Conservation (phyloP, 805 yeast species). For the Candida patagonica region DNA sequence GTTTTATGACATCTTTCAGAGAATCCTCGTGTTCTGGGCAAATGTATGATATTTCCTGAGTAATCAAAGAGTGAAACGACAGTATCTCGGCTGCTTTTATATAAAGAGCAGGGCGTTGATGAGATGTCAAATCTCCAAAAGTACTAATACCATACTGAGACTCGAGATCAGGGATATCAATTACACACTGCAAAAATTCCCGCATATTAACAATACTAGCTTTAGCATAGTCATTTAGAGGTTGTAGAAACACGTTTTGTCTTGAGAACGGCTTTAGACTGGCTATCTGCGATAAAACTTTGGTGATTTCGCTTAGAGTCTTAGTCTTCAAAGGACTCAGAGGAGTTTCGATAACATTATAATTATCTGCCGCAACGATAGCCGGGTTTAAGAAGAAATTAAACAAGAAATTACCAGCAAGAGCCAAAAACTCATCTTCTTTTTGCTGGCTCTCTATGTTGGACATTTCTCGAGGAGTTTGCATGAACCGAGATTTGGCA, state of each 20-base stretch:
- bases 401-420: slow-evolving; percentile 50
- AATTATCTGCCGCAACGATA: slow-evolving; percentile 32
- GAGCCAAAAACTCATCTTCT: slow-evolving; percentile 51
- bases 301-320: slow-evolving; percentile 49
- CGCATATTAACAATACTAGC: slow-evolving; percentile 41
- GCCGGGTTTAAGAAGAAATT: slow-evolving; percentile 29
- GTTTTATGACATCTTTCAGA: slow-evolving; percentile 36
- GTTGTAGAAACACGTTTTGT: slow-evolving; percentile 62
- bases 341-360: slow-evolving; percentile 38
- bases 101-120: slow-evolving; percentile 32
- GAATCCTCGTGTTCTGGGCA: slow-evolving; percentile 40
- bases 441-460: slow-evolving; percentile 16
- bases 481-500: slow-evolving; percentile 14
- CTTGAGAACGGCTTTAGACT: slow-evolving; percentile 56
- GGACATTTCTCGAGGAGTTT: slow-evolving; percentile 4
- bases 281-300: slow-evolving; percentile 56
- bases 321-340: slow-evolving; percentile 32
- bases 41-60: slow-evolving; percentile 22
- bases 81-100: slow-evolving; percentile 31
- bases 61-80: slow-evolving; percentile 30
- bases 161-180: slow-evolving; percentile 51
- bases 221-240: slow-evolving; percentile 63
- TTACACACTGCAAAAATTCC: slow-evolving; percentile 36
- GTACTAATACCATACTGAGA: slow-evolving; percentile 49
- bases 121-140: slow-evolving; percentile 59